Conservation (phyloP, 345 rosid genomes). For the Salix arbutifolia region DNA sequence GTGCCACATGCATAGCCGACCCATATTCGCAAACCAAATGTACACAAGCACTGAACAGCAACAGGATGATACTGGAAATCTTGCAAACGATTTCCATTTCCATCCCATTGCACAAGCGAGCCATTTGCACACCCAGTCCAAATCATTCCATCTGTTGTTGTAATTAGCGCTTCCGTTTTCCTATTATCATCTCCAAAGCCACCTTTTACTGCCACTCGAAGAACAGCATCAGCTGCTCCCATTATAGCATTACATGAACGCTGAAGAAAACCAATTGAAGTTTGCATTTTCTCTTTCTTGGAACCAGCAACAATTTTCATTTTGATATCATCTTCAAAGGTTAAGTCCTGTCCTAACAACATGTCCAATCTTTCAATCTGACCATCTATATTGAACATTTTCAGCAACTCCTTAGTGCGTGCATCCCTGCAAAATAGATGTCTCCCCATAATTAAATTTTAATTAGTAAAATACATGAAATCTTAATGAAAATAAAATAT, state of each 20-base stretch:
- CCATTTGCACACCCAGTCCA: constrained; percentile 95
- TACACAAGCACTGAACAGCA: constrained; percentile 79
- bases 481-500: neutral
- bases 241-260: constrained; percentile 97
- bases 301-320: constrained; percentile 58
- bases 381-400: constrained; percentile 84
- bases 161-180: constrained; percentile 79
- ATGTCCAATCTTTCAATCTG: constrained; percentile 73
- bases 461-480: neutral
- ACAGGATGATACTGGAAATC: constrained; percentile 56
- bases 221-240: constrained; percentile 99
- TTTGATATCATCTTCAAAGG: constrained; percentile 69
- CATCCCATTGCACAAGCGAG: constrained; percentile 83
- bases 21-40: constrained; percentile 65
- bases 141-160: constrained; percentile 73
- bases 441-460: neutral
- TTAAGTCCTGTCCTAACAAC: constrained; percentile 22
- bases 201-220: constrained; percentile 88
- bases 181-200: constrained; percentile 69
- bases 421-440: constrained; percentile 67
- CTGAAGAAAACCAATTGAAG: constrained; percentile 77
- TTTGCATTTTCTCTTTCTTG: constrained; percentile 65
- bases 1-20: constrained; percentile 84
- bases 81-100: constrained; percentile 71
- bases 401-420: constrained; percentile 79